phyloP scores from a whole-genome alignment of 139 green algal species.

The Nannochloris sp. region DNA sequence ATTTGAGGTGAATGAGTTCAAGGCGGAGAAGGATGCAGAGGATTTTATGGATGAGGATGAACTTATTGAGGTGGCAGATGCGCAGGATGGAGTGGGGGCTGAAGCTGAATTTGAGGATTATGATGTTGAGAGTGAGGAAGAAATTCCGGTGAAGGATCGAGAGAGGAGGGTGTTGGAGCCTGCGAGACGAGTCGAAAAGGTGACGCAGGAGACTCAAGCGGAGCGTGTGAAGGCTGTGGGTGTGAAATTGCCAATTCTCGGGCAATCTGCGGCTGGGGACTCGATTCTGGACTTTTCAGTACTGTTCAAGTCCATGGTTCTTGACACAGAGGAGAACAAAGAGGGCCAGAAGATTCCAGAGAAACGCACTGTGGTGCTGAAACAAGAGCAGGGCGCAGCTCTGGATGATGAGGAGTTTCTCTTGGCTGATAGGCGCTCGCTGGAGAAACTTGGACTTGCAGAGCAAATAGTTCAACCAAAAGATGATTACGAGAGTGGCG shows the following conservation, averaged over 20 bases:
- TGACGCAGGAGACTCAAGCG: not conserved
- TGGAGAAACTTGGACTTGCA: no score
- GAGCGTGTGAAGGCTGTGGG: not conserved
- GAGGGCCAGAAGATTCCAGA: no score
- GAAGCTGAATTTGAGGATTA: conserved; percentile 30
- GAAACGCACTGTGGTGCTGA: no score
- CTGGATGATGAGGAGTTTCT: no score
- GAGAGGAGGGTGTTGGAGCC: not conserved
- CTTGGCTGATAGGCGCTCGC: no score
- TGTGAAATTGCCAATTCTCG: conserved; percentile 4
- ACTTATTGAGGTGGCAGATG: conserved; percentile 28
- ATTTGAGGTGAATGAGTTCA: conserved; percentile 2
- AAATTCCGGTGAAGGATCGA: not conserved
- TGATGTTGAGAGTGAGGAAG: conserved; percentile 20
- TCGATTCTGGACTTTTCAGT: conserved; percentile 1
- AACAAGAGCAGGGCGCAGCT: no score
- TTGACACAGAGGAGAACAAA: not conserved
- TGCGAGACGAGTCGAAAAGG: not conserved
- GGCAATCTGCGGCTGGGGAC: not conserved
- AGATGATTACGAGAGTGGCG: not conserved
- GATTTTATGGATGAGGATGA: conserved; percentile 30
- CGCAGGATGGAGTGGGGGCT: not conserved
- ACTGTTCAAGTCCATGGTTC: not conserved
- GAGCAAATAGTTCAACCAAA: not conserved
- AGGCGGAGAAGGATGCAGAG: not conserved